A percentile compares a stretch with the other conserved stretches of the same genome.
phyloP scores from a whole-genome alignment of 345 rosid genomes.

The Camelina hispida region DNA sequence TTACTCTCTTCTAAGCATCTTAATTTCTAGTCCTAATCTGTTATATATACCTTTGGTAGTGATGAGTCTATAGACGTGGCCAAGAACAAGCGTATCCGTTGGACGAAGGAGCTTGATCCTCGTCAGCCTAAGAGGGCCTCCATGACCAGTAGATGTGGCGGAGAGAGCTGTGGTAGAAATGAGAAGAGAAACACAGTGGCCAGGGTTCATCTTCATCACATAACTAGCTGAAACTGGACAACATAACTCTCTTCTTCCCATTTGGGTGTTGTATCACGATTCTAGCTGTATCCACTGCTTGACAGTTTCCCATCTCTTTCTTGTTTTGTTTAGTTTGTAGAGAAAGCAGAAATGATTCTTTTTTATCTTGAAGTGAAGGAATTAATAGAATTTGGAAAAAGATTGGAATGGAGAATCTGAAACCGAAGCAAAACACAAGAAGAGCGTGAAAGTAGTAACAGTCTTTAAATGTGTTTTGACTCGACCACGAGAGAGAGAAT shows the following conservation, averaged over 20 bases:
- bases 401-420: not conserved
- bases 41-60: slow-evolving; percentile 61
- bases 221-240: slow-evolving; percentile 70
- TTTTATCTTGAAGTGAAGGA: not conserved
- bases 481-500: slow-evolving; percentile 28
- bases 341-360: not conserved
- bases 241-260: slow-evolving; percentile 66
- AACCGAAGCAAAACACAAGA: slow-evolving; percentile 37
- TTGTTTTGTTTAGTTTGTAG: not conserved
- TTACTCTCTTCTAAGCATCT: too few relatives aligned
- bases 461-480: slow-evolving; percentile 20
- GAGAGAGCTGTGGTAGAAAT: slow-evolving; percentile 70
- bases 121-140: slow-evolving; percentile 65
- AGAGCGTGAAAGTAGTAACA: slow-evolving; percentile 25
- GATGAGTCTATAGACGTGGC: slow-evolving; percentile 85
- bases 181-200: slow-evolving; percentile 91
- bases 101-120: slow-evolving; percentile 94
- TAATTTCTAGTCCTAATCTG: not conserved
- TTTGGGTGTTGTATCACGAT: slow-evolving; percentile 77
- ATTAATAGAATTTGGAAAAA: slow-evolving; percentile 1
- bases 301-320: slow-evolving; percentile 85
- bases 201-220: slow-evolving; percentile 85
- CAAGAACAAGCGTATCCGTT: slow-evolving; percentile 73
- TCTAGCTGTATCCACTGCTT: slow-evolving; percentile 81
- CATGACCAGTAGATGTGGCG: slow-evolving; percentile 25